Conservation (phyloP, 108 stramenopile species). For the Mayamaea pseudoterrestris region DNA sequence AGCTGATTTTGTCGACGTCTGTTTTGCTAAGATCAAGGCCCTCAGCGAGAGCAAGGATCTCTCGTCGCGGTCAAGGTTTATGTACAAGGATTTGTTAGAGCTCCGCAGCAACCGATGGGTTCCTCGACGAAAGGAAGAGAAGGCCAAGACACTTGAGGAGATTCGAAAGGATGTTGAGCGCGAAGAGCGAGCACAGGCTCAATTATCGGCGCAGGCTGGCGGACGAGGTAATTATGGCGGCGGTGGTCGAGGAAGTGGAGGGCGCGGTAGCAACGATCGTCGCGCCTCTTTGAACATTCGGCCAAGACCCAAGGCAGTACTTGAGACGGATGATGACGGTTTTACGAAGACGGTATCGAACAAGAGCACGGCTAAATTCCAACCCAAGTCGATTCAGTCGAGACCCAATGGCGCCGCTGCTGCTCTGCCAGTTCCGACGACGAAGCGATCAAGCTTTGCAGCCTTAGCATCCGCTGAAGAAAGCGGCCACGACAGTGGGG, state of each 20-base stretch:
- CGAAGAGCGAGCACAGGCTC: constrained; percentile 48
- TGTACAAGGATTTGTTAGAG: constrained; percentile 92
- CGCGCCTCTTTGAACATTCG: constrained; percentile 10
- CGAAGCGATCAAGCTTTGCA: constrained; percentile 12
- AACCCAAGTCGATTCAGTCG: too few relatives aligned
- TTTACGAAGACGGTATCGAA: constrained; percentile 28
- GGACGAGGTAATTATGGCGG: constrained; percentile 6
- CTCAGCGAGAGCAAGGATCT: constrained; percentile 49
- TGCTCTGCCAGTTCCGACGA: constrained; percentile 10
- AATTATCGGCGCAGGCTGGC: constrained; percentile 39
- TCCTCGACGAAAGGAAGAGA: constrained; percentile 80
- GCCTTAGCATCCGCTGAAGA: constrained; percentile 9
- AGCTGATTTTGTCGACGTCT: constrained; percentile 45
- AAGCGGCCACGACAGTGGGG: too few relatives aligned
- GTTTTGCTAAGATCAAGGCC: constrained; percentile 49
- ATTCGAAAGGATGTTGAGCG: constrained; percentile 78
- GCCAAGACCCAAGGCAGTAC: constrained; percentile 14
- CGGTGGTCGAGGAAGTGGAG: constrained; percentile 18
- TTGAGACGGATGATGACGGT: constrained; percentile 47
- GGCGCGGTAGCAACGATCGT: constrained; percentile 14
- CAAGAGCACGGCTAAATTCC: too few relatives aligned
- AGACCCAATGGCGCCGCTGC: too few relatives aligned
- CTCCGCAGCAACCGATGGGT: constrained; percentile 83
- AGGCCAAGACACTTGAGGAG: constrained; percentile 87
- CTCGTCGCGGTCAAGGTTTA: constrained; percentile 75